Base-by-base conservation (phyloP, 306 rosid genomes). In the Rubus idaeus region DNA sequence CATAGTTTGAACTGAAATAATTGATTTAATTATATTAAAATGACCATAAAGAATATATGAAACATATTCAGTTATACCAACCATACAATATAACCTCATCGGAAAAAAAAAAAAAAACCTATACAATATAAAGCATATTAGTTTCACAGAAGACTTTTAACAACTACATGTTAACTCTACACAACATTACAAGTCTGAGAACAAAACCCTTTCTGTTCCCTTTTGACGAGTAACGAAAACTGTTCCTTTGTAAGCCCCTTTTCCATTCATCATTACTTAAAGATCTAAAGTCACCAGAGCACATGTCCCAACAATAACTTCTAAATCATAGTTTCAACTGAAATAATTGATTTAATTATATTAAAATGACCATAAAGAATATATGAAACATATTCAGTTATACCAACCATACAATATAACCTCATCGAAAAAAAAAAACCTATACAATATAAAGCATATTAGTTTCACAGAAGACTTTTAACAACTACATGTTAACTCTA, bases 151-250 rank as follows among this genome's bases (percentile, higher is more conserved):
- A 61, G 40, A 30, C 41, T 23, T 23, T 5, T 26, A 8, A 26
- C 17, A 23, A 10, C 35, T n/a, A n/a, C n/a, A n/a, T n/a, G n/a
- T n/a, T n/a, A n/a, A n/a, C n/a, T n/a, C n/a, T n/a, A n/a, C n/a
- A n/a, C n/a, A n/a, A n/a, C n/a, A n/a, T n/a, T n/a, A n/a, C n/a
- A n/a, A n/a, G n/a, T n/a, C n/a, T n/a, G n/a, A n/a, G n/a, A n/a
- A n/a, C n/a, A 94, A 94, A 68, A 97, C 97, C 84, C 98, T 91
- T 78, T 94, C 98, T 8, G 98, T 94, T 57, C 98, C 98, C 83
- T 90, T 94, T 80, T 89, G 77, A 65, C 98, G 96, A 75, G 97
- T 88, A 78, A 94, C 23, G 77, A 84, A 81, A 87, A 94, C 52
- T 94, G 98, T 53, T 92, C 93, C 62, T 73, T 55, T 4, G 91